Percentiles rank a stretch among this genome's conserved stretches.
These are phyloP conservation scores for Boletus vermiculosoides DNA, from an alignment of 768 basidiomycete genomes.

Conservation along the genomic window DNA sequence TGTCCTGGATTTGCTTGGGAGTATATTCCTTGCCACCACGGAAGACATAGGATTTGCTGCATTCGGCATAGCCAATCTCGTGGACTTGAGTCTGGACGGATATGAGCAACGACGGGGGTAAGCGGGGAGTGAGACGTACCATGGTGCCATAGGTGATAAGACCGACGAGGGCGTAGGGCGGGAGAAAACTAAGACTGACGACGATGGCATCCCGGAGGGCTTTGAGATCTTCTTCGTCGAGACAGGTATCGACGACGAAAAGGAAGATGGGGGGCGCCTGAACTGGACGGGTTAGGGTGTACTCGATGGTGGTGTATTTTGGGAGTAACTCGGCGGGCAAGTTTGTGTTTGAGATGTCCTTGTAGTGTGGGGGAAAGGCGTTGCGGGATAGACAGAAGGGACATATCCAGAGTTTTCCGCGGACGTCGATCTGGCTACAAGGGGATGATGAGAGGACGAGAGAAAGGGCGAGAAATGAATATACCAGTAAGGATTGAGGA, in stretches of 20 bases:
- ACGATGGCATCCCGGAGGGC: constrained; percentile 93
- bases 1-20: constrained; percentile 96
- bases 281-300: constrained; percentile 90
- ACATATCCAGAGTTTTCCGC: constrained; percentile 99
- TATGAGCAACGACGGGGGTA: background rate
- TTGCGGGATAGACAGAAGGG: constrained; percentile 98
- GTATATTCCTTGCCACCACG: constrained; percentile 96
- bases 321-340: constrained; percentile 94
- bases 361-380: constrained; percentile 97
- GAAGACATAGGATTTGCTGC: constrained; percentile 98
- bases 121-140: constrained; percentile 46
- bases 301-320: constrained; percentile 99
- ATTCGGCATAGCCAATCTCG: constrained; percentile 94
- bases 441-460: background rate
- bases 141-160: constrained; percentile 97
- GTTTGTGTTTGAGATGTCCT: constrained; percentile 96
- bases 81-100: constrained; percentile 88
- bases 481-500: constrained; percentile 96
- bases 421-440: constrained; percentile 92
- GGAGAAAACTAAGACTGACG: constrained; percentile 88
- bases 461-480: constrained; percentile 21
- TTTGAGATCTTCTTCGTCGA: constrained; percentile 94
- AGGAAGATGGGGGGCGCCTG: constrained; percentile 96
- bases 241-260: constrained; percentile 95
- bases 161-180: constrained; percentile 92